A percentile compares a stretch with the other conserved stretches of the same genome.
Evolutionary conservation across 352 stramenopile species (phyloP).

Genomic region (Stephanocyclus meneghinianus): DNA sequence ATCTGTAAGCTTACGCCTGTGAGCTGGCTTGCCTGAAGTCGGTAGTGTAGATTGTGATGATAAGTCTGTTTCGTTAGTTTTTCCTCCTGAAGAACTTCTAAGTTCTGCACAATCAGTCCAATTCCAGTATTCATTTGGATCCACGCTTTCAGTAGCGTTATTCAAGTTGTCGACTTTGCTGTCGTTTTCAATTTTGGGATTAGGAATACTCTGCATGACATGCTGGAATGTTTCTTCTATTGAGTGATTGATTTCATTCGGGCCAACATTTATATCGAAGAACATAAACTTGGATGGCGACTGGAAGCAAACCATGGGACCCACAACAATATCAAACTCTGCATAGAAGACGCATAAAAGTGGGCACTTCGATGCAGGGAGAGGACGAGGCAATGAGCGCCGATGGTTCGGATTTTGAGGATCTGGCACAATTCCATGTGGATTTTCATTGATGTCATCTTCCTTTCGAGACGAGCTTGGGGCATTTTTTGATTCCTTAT

Average conservation of each 20-base stretch:
- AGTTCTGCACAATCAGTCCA: constrained; percentile 3
- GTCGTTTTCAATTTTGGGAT: constrained; percentile 17
- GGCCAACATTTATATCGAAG: constrained; percentile 59
- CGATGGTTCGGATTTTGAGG: constrained; percentile 9
- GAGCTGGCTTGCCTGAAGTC: neutral
- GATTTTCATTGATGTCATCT: neutral
- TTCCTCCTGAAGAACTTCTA: neutral
- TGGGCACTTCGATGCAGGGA: constrained; percentile 56
- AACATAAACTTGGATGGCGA: constrained; percentile 71
- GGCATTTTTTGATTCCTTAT: neutral
- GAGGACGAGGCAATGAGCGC: constrained; percentile 16
- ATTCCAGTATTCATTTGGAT: constrained; percentile 12
- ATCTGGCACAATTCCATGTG: constrained; percentile 3
- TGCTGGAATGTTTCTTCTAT: constrained; percentile 23
- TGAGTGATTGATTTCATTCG: constrained; percentile 29
- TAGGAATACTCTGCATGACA: neutral
- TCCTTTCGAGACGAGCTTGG: neutral
- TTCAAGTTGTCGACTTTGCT: constrained; percentile 2
- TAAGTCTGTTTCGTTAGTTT: constrained; percentile 9
- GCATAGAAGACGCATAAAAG: constrained; percentile 78
- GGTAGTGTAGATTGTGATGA: constrained; percentile 20
- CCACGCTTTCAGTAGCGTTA: neutral
- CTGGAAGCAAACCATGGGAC: constrained; percentile 66
- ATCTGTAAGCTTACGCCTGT: constrained; percentile 4
- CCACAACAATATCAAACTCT: constrained; percentile 79